Evolutionary conservation across 2,329 filamentous ascomycete species (phyloP), one percentile per base, ranked within the genome.

Genomic region (Hysterium pulicare): DNA sequence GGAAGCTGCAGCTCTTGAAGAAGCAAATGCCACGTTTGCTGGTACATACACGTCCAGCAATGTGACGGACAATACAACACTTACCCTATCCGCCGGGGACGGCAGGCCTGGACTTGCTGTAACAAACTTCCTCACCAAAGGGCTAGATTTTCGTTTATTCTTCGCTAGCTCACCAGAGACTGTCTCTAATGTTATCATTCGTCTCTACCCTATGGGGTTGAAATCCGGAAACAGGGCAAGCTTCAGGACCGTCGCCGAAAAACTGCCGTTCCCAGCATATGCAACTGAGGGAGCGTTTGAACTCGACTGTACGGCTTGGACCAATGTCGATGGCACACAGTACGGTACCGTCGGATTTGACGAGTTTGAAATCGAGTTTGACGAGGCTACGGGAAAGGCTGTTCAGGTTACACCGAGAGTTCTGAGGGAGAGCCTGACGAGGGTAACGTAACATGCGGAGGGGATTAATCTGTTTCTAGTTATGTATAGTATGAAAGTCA

Each of bases 11-110:
- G 36, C 36, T 3, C 11, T 8, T 16, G 36, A 38, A 19, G 36
- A 38, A 30, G 36, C 36, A 16, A 38, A n/a, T 28, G 36, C 36
- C 6, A 28, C 22, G 19, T 38, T 28, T 19, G 19, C 10, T 19
- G 36, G 36, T 7, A 38, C 36, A 8, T 38, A 38, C 17, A 38
- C 15, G 9, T 36, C 33, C 33, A 28, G 24, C 13, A 15, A 38
- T n/a, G 5, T 8, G 23, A 30, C 21, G 19, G 19, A 26, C 7
- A 38, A 38, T 23, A 22, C 36, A 17, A 5, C 36, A 8, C 13
- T 38, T 3, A 28, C 21, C 10, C 26, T 38, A 13, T 7, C 21
- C 7, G 13, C 16, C 19, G 36, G 24, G 10, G 36, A 28, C 13
- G 24, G 19, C 24, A 21, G 24, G 10, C 36, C 36, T 8, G 36